Percentiles rank a stretch among this genome's conserved stretches.
phyloP scores from a whole-genome alignment of 305 asterid genomes.

The Rubia peregrina region DNA sequence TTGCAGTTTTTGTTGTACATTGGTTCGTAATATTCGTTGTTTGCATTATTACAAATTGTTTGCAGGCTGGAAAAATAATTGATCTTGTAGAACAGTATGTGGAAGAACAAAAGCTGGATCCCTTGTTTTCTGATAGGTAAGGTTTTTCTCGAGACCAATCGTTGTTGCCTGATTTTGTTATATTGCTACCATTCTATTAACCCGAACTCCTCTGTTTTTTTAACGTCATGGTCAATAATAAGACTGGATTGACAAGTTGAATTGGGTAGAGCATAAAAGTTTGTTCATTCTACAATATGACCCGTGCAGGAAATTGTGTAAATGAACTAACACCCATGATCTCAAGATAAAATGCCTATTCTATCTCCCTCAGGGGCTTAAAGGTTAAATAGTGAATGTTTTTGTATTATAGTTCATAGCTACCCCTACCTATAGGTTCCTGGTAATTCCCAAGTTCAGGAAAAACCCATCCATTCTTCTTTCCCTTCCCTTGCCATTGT shows the following conservation, averaged over 20 bases:
- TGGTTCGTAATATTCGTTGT: too few relatives aligned
- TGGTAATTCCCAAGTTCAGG: background rate
- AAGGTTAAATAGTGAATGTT: background rate
- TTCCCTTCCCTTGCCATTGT: background rate
- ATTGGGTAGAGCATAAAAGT: background rate
- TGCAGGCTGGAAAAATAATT: slow-evolving; percentile 54
- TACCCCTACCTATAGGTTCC: background rate
- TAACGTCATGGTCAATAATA: background rate
- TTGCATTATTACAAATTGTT: slow-evolving; percentile 2
- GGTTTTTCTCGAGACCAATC: slow-evolving; percentile 16
- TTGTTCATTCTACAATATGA: background rate
- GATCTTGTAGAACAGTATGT: slow-evolving; percentile 72
- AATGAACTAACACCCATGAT: background rate
- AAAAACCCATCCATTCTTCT: background rate
- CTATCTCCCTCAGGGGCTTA: background rate
- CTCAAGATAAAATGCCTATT: background rate
- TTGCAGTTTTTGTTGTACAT: background rate
- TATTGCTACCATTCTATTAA: background rate
- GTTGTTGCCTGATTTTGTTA: slow-evolving; percentile 8
- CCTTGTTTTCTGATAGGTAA: slow-evolving; percentile 46
- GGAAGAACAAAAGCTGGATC: slow-evolving; percentile 69
- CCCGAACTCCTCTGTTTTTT: background rate
- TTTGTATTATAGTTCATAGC: background rate
- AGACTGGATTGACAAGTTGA: background rate
- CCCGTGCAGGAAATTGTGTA: background rate